Evolutionary conservation across 2,329 filamentous ascomycete genomes (phyloP).

Genomic region (Aspergillus ochraceoroseus): DNA sequence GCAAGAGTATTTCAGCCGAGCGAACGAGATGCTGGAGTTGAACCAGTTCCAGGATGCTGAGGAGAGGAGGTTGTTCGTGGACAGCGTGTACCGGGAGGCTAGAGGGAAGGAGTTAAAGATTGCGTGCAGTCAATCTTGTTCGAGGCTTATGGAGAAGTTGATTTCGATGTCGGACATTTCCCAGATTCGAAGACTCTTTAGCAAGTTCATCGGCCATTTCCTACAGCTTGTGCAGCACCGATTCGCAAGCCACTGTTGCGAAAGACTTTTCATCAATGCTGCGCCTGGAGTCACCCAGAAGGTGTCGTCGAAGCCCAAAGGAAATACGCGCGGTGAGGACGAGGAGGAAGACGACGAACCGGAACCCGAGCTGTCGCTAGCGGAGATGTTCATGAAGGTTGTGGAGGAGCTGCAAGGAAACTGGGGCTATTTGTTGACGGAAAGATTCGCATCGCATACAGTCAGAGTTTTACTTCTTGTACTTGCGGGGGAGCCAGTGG

Average conservation of each 20-base stretch:
- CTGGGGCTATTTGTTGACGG: conserved; percentile 76
- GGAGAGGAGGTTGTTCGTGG: conserved; percentile 65
- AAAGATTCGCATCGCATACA: conserved; percentile 84
- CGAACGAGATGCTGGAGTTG: conserved; percentile 81
- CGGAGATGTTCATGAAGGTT: conserved; percentile 75
- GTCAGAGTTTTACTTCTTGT: conserved; percentile 81
- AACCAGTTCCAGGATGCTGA: conserved; percentile 79
- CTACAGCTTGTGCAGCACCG: conserved; percentile 86
- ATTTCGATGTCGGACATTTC: conserved; percentile 71
- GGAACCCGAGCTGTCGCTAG: conserved; percentile 53
- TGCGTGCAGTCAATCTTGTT: conserved; percentile 92
- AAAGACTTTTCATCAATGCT: conserved; percentile 80
- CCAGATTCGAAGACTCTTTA: conserved; percentile 83
- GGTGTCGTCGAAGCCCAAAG: conserved; percentile 49
- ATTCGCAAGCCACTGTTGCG: conserved; percentile 95
- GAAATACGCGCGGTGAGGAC: background rate
- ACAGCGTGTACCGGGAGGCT: conserved; percentile 80
- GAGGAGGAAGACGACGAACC: conserved; percentile 20
- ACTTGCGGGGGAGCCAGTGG: conserved; percentile 74
- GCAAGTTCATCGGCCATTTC: conserved; percentile 80
- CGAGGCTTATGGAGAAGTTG: conserved; percentile 82
- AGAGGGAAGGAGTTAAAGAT: conserved; percentile 92
- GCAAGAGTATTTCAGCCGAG: conserved; percentile 89
- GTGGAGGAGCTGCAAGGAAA: conserved; percentile 84
- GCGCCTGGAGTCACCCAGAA: conserved; percentile 75